Base-by-base conservation (phyloP, 1,139 yeast genomes). In the Spencermartinsiella ligniputridi region DNA sequence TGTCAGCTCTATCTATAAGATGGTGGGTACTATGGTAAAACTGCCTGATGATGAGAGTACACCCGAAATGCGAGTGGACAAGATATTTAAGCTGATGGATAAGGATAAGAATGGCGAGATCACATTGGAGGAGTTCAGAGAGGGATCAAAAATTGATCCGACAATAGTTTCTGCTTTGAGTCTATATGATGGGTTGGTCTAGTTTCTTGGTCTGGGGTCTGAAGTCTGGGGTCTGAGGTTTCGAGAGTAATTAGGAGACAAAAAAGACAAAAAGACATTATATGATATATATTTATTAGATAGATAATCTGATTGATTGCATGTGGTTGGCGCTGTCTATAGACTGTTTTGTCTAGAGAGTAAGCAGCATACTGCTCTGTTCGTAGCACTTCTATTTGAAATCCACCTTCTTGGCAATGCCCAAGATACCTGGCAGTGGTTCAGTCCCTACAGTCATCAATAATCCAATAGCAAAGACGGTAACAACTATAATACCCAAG, bases 1-100 rank as follows among this genome's bases (percentile, higher is more conserved):
- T 36, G 85, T 90, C 6, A 72, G 76, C 22, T 86, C 97, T 21
- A 87, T 92, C 32, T 92, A 92, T 64, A 86, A 86, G 65, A 89
- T 94, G 97, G 84, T 92, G 47, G 99, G 98, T 0, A 76, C 90
- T 1, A 90, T 90, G 95, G 96, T 90, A 50, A 81, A 83, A 51
- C 72, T 90, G 44, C 89, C 90, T 5, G 92, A 81, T n/a, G 96
- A 89, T 60, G 97, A 90, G 58, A 78, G 80, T 41, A 89, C 97
- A 0, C 98, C 98, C 0, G 97, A 90, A 56, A 71, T 80, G 55
- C 75, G 97, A 49, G 89, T 89, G 2, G 77, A 80, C 46, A 89
- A 89, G 71, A 81, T 92, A 47, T 92, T 94, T 68, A 70, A 66
- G 35, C 67, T 79, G 47, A 75, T 88, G 75, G 87, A 81, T 51